Percentiles rank a stretch among this genome's conserved stretches.
These are phyloP conservation scores for Colletotrichum liriopes DNA, from an alignment of 2,329 filamentous ascomycete species.

Conservation along the genomic window DNA sequence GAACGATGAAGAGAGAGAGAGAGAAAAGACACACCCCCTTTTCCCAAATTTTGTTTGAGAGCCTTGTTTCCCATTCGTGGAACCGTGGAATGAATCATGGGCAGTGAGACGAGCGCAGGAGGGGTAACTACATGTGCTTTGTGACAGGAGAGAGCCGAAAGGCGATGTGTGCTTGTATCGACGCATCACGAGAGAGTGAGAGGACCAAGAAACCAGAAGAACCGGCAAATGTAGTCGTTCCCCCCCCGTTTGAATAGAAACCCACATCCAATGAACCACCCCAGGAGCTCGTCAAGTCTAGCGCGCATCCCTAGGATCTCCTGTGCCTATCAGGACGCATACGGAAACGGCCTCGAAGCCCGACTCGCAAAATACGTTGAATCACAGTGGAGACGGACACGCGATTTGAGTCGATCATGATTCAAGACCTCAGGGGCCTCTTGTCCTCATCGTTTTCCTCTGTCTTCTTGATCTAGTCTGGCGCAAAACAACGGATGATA, in stretches of 20 bases:
- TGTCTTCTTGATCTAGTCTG: conserved; percentile 26
- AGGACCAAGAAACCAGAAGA: conserved; percentile 16
- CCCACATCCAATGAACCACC: conserved; percentile 8
- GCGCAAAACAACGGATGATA: background rate
- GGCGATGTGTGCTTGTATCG: background rate
- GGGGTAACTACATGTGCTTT: background rate
- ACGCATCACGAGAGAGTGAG: conserved; percentile 1
- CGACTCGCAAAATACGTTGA: background rate
- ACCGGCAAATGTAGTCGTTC: conserved; percentile 4
- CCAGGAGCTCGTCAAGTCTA: background rate
- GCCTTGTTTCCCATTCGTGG: background rate
- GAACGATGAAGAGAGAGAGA: background rate
- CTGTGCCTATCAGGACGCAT: background rate
- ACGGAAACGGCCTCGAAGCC: background rate
- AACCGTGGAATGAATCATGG: background rate
- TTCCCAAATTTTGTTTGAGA: background rate
- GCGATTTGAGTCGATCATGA: background rate
- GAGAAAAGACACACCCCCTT: background rate
- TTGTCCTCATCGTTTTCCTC: conserved; percentile 21
- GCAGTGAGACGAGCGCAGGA: background rate
- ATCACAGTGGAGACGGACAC: background rate
- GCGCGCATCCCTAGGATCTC: background rate
- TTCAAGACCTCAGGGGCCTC: conserved; percentile 7
- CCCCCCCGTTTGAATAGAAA: conserved; percentile 29
- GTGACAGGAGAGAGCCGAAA: background rate